Evolutionary conservation across 2,329 filamentous ascomycete genomes (phyloP), one percentile per base, ranked within the genome.

Genomic region (Beauveria caledonica): DNA sequence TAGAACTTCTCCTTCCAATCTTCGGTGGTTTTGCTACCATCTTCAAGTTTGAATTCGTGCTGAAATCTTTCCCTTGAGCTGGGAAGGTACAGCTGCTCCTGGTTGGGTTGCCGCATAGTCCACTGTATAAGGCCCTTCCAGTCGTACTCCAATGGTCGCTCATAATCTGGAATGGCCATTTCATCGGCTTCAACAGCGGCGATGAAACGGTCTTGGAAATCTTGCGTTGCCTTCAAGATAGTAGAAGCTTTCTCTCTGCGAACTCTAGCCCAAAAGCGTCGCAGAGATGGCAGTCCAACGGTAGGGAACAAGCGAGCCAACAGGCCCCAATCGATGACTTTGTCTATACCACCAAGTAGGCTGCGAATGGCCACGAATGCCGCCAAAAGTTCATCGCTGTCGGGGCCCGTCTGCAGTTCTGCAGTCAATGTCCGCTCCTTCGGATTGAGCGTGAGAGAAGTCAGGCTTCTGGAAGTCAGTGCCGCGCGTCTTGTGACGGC

Each of bases 71-170:
- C 66, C 49, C 77, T 75, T 1, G 77, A 76, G 3, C 69, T 68
- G 1, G 84, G 84, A 2, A 87, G 75, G 23, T 76, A 69, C 39
- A 80, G 67, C 0, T 76, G 76, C 58, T 78, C 74, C 33, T 77
- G 72, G 0, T 73, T 73, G 25, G 78, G 72, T 4, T 83, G 80
- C 23, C 78, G 76, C 64, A 84, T 74, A 1, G 86, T 80, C 89
- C 89, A 93, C 40, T 80, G 76, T 51, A 92, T 80, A 6, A 92
- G 71, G 5, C 70, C 72, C 10, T 76, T 73, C 88, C 89, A 92
- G 67, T 92, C 86, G 62, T 90, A 90, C 1, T 80, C 78, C 44
- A 80, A 70, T 0, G 85, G 77, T 50, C 87, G 74, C 55, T 88
- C 78, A 64, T 83, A 89, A 68, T 90, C 77, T 21, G 92, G 76